phyloP scores from a whole-genome alignment of 176 grass and related monocot genomes.

The Ensete ventricosum region DNA sequence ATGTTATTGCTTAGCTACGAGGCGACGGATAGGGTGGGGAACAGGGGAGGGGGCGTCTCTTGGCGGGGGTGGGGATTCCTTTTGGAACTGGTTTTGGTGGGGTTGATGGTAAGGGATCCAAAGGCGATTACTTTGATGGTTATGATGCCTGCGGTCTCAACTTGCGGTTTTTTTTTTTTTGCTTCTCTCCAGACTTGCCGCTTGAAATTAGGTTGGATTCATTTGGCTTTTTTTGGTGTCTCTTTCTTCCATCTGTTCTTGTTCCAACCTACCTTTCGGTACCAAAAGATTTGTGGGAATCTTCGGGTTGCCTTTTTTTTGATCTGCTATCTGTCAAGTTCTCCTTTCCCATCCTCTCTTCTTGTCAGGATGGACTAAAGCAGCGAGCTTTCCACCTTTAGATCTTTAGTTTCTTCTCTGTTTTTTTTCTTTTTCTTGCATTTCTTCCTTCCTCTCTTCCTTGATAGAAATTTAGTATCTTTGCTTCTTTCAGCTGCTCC shows the following conservation, averaged over 20 bases:
- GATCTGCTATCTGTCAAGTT: too few relatives aligned
- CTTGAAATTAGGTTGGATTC: not conserved
- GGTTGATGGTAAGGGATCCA: not conserved
- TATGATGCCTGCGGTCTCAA: not conserved
- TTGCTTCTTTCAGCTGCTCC: too few relatives aligned
- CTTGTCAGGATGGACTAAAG: too few relatives aligned
- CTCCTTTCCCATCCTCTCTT: too few relatives aligned
- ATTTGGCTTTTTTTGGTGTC: too few relatives aligned
- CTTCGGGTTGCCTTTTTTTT: not conserved
- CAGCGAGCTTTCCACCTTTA: too few relatives aligned
- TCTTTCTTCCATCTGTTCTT: not conserved
- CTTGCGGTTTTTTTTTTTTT: not conserved
- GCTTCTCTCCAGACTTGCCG: not conserved
- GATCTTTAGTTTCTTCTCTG: not conserved
- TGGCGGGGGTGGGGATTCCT: not conserved
- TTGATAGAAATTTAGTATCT: too few relatives aligned
- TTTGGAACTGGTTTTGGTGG: too few relatives aligned
- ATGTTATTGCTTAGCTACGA: not conserved
- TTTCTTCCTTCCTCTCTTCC: not conserved
- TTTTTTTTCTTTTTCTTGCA: not conserved
- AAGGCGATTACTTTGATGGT: not conserved
- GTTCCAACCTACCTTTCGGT: not conserved
- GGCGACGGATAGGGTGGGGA: not conserved
- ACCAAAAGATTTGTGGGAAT: not conserved
- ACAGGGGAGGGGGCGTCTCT: not conserved